Base-by-base conservation (phyloP, 805 yeast species). In the Metschnikowia hibisci region DNA sequence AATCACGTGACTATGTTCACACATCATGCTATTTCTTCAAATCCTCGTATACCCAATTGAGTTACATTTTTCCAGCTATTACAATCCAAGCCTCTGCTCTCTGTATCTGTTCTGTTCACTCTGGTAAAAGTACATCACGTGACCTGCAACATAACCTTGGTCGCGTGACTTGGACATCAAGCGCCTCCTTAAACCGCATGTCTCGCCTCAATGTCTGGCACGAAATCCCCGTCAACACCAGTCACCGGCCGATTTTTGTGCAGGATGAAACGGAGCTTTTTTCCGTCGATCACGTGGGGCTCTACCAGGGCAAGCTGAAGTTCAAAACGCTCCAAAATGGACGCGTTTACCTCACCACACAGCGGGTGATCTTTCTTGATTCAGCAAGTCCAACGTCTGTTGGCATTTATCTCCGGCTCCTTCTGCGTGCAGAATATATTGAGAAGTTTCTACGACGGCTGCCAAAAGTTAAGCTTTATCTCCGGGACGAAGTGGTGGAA, bases 301-400 rank as follows among this genome's bases (percentile, higher is more conserved):
- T 90, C 3, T 90, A 90, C 57, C 90, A 84, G 53, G 95, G 88
- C 16, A 79, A 79, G 45, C 67, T 68, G 46, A 87, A 86, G 64
- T 74, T 87, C 18, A 41, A 65, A 2, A 68, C 77, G 25, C 76
- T 81, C 48, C 95, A 87, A 57, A 64, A 74, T 45, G 98, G 98
- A 0, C 69, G 96, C 25, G 56, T 85, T 0, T 89, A 89, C 60
- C 64, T 91, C 25, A 90, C 98, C 0, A 77, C 81, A 30, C 73
- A 74, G 43, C 64, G 97, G 35, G 60, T 91, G 2, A 80, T 89
- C 10, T 91, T 82, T 59, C 77, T 90, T 10, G 90, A 84, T 53
- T 76, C 78, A 43, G 52, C 53, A 2, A 45, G 45, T 51, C 14
- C 74, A 78, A 57, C 67, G 43, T 78, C 86, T 2, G 57, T 83